Evolutionary conservation across 192 early-diverging fungal species (phyloP), one percentile per base, ranked within the genome.

Genomic region (Mortierella hygrophila): DNA sequence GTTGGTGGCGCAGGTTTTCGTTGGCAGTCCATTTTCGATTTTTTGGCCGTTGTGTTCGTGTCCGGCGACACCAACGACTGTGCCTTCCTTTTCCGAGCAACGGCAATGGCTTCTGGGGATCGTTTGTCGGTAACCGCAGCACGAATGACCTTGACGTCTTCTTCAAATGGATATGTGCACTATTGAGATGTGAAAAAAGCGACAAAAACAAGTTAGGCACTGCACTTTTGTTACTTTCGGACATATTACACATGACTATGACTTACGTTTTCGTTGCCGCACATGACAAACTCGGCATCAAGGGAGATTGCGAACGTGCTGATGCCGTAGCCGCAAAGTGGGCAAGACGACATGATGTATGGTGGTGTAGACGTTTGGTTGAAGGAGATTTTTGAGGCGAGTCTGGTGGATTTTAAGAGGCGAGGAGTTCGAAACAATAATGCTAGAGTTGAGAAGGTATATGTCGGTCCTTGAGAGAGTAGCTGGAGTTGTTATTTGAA

Each of bases 81-180:
- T 20, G 78, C 23, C 42, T 76, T 71, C 26, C 77, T 71, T 63
- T 76, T 84, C 11, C 72, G 70, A 44, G 38, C n/a, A 23, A 9
- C 20, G 23, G n/a, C 71, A 38, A 35, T 72, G 10, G 57, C 15
- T 8, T 40, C 60, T 44, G 54, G 65, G 0, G 72, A 49, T 18
- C 73, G 72, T 10, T 76, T 65, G 73, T 79, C 74, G 49, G 65
- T 3, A 23, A 84, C 8, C 7, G 44, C 63, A 10, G 77, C 10
- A 1, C 52, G 41, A 20, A 79, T 46, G 4, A 52, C 38, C 2
- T 52, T 41, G 3, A 72, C 44, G 49, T 76, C 77, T 40, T 84
- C 60, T 32, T 26, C 52, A 55, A 84, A 84, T 8, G 82, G 82
- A 63, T 84, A 84, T n/a, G 75, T 20, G 47, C 82, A 84, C 82